These are phyloP conservation scores for Clonostachys rhizophaga DNA, from an alignment of 2,329 filamentous ascomycete genomes.

Conservation along the genomic window DNA sequence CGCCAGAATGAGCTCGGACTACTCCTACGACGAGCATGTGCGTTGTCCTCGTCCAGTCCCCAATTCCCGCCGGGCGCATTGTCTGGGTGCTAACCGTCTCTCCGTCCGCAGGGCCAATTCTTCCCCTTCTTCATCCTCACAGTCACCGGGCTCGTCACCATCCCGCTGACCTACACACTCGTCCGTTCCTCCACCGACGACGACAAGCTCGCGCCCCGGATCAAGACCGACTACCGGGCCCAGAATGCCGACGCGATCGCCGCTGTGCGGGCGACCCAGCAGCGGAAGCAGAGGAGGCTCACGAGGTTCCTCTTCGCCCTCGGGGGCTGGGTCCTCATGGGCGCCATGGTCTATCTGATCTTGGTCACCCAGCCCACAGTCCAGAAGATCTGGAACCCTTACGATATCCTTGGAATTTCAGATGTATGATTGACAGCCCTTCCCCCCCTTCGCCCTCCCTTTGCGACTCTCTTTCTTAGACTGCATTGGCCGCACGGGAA, in stretches of 20 bases:
- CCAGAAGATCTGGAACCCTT: slow-evolving; percentile 91
- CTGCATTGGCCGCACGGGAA: neutral
- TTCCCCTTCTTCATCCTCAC: slow-evolving; percentile 99
- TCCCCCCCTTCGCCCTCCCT: neutral
- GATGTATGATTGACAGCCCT: slow-evolving; percentile 48
- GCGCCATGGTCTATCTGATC: slow-evolving; percentile 89
- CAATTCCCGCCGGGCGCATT: neutral
- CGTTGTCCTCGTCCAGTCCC: slow-evolving; percentile 6
- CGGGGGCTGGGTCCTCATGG: slow-evolving; percentile 78
- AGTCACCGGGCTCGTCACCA: slow-evolving; percentile 77
- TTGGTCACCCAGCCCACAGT: slow-evolving; percentile 66
- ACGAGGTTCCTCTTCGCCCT: slow-evolving; percentile 77
- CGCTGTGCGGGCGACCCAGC: slow-evolving; percentile 76
- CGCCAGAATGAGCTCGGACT: slow-evolving; percentile 81
- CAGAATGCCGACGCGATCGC: slow-evolving; percentile 82
- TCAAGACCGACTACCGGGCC: slow-evolving; percentile 76
- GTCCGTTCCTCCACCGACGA: slow-evolving; percentile 73
- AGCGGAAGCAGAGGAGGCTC: slow-evolving; percentile 82
- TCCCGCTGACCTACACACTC: slow-evolving; percentile 86
- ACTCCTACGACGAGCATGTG: slow-evolving; percentile 95
- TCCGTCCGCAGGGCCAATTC: slow-evolving; percentile 70
- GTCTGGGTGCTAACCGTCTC: neutral
- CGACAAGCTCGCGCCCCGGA: slow-evolving; percentile 75
- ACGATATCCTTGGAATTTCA: slow-evolving; percentile 84
- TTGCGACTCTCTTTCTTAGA: no score